A percentile compares a stretch with the other conserved stretches of the same genome.
Evolutionary conservation across 2,329 filamentous ascomycete genomes (phyloP).

Genomic region (Aspergillus piperis): DNA sequence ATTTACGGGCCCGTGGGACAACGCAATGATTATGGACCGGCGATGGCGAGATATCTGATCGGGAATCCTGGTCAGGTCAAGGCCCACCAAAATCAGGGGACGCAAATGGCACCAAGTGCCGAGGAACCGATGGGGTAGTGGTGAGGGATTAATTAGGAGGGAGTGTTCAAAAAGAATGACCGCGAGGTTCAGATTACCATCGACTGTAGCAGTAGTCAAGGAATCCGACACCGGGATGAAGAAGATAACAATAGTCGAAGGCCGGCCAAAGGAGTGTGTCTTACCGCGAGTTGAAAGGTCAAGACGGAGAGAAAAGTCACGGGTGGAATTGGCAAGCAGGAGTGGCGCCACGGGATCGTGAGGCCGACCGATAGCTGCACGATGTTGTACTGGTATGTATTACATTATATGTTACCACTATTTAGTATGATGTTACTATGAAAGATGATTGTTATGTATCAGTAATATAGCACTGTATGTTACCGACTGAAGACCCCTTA

Average conservation of each 20-base stretch:
- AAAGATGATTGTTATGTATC: not conserved
- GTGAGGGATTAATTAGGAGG: slow-evolving; percentile 3
- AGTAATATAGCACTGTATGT: not conserved
- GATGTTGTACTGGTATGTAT: not conserved
- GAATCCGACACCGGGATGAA: slow-evolving; percentile 5
- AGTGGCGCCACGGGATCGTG: slow-evolving; percentile 16
- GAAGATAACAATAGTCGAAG: slow-evolving; percentile 10
- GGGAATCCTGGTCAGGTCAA: slow-evolving; percentile 9
- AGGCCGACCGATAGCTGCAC: slow-evolving; percentile 7
- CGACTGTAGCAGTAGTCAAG: not conserved
- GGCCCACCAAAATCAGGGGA: slow-evolving; percentile 21
- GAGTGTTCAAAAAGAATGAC: not conserved
- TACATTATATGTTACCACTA: not conserved
- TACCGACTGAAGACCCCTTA: not conserved
- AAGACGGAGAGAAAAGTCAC: slow-evolving; percentile 16
- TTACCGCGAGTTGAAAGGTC: not conserved
- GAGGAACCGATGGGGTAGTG: slow-evolving; percentile 3
- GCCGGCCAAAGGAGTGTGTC: not conserved
- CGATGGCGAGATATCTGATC: slow-evolving; percentile 10
- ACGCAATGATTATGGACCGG: slow-evolving; percentile 1
- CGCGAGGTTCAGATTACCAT: not conserved
- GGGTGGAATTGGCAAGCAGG: not conserved
- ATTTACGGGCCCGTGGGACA: slow-evolving; percentile 5
- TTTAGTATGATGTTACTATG: too few species aligned
- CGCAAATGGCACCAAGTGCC: slow-evolving; percentile 7